phyloP scores from a whole-genome alignment of 1,139 yeast genomes.

The Maudiozyma humilis region DNA sequence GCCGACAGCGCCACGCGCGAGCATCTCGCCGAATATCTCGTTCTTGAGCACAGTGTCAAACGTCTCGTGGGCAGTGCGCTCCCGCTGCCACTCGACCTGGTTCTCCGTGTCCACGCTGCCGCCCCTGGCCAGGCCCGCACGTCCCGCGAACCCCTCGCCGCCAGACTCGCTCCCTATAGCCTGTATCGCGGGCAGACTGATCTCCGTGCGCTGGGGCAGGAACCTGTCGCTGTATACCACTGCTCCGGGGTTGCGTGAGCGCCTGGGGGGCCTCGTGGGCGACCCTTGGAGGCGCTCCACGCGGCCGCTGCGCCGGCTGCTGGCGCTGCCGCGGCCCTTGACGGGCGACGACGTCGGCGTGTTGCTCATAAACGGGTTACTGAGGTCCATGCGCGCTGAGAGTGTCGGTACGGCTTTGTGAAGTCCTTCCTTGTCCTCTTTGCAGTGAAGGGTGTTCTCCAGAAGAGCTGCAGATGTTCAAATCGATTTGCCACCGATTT shows the following conservation, averaged over 20 bases:
- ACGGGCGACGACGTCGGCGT: conserved; percentile 29
- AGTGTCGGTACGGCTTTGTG: neutral
- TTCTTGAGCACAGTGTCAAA: conserved; percentile 80
- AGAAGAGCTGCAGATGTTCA: too few species aligned
- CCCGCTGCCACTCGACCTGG: conserved; percentile 60
- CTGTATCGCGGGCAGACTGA: conserved; percentile 78
- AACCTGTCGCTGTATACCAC: conserved; percentile 63
- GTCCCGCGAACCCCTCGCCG: too few species aligned
- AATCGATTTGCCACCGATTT: too few species aligned
- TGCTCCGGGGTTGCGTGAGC: conserved; percentile 23
- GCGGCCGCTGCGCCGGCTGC: neutral
- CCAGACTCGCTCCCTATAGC: too few species aligned
- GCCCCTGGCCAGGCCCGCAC: too few species aligned
- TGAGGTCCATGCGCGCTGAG: neutral
- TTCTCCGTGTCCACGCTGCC: conserved; percentile 40
- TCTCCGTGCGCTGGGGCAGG: conserved; percentile 78
- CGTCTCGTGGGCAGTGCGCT: conserved; percentile 78
- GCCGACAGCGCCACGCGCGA: conserved; percentile 28
- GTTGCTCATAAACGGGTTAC: conserved; percentile 26
- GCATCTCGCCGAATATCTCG: conserved; percentile 83
- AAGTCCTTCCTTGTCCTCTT: neutral
- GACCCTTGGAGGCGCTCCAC: conserved; percentile 11
- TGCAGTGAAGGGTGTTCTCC: too few species aligned
- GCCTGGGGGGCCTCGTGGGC: conserved; percentile 29
- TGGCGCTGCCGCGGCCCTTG: conserved; percentile 9